These are phyloP conservation scores for Syzygium aromaticum DNA, from an alignment of 345 rosid species.

Conservation along the genomic window DNA sequence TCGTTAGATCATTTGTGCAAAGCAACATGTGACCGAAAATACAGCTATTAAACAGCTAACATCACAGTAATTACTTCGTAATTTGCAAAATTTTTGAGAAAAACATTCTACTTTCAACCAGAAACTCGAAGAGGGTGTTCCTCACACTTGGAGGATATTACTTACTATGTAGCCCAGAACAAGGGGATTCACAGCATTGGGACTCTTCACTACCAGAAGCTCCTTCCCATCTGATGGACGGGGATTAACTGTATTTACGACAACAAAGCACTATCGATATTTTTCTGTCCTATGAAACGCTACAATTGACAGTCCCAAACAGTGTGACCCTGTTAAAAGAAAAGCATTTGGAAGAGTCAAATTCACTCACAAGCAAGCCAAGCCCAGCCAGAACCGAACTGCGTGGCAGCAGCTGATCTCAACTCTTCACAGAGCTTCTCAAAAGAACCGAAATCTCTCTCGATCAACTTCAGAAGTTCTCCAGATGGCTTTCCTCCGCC, in stretches of 20 bases:
- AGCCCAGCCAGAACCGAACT: slow-evolving; percentile 96
- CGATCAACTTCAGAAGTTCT: slow-evolving; percentile 56
- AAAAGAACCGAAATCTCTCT: slow-evolving; percentile 86
- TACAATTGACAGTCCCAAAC: not conserved
- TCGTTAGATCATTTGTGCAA: not conserved
- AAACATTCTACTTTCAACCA: not conserved
- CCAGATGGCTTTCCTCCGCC: slow-evolving; percentile 93
- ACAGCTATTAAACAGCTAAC: not conserved
- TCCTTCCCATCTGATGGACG: slow-evolving; percentile 59
- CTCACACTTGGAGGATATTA: not conserved
- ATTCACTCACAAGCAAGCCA: slow-evolving; percentile 80
- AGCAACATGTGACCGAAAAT: not conserved
- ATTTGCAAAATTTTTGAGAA: not conserved
- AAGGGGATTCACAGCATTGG: slow-evolving; percentile 90
- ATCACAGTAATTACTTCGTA: not conserved
- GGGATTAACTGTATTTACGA: slow-evolving; percentile 62
- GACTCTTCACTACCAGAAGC: slow-evolving; percentile 75
- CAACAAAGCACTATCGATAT: slow-evolving; percentile 31
- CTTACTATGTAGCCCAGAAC: slow-evolving; percentile 86
- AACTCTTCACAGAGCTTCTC: slow-evolving; percentile 41
- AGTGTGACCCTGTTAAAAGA: not conserved
- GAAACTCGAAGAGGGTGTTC: not conserved
- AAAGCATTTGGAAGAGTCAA: not conserved
- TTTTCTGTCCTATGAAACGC: slow-evolving; percentile 45
- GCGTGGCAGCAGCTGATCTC: slow-evolving; percentile 63